Percentiles rank a stretch among this genome's conserved stretches.
Evolutionary conservation across 2,329 filamentous ascomycete genomes (phyloP).

Genomic region (Fusarium sterilihyphosum): DNA sequence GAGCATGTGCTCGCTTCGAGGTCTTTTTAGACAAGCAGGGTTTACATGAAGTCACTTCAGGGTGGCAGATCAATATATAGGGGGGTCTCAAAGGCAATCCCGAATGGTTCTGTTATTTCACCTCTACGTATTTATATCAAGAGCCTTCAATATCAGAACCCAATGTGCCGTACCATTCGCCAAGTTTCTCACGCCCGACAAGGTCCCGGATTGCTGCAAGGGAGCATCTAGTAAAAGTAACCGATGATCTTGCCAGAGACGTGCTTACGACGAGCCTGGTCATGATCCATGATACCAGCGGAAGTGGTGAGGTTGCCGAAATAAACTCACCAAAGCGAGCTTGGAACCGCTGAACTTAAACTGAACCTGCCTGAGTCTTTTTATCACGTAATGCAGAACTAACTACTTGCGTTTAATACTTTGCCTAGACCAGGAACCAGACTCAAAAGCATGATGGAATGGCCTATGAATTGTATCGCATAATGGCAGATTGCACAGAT

Average conservation of each 20-base stretch:
- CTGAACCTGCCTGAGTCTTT: neutral
- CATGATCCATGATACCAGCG: neutral
- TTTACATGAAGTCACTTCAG: neutral
- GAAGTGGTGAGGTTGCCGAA: neutral
- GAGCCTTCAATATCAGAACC: neutral
- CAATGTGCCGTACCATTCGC: neutral
- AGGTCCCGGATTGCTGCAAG: neutral
- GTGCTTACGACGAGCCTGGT: neutral
- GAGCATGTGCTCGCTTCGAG: neutral
- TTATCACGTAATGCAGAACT: neutral
- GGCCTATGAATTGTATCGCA: accelerated
- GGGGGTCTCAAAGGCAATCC: neutral
- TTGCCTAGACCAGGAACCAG: neutral
- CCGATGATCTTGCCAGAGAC: neutral
- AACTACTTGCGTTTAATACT: neutral
- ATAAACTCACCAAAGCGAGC: neutral
- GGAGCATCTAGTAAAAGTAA: neutral
- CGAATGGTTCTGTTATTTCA: neutral
- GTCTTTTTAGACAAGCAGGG: too few relatives aligned
- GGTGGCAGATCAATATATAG: neutral
- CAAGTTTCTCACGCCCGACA: neutral
- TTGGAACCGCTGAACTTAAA: neutral
- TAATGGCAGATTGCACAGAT: neutral
- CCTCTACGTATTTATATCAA: neutral
- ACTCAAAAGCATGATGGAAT: neutral